These are phyloP conservation scores for Nakazawaea siamensis DNA, from an alignment of 805 yeast genomes.

Conservation along the genomic window DNA sequence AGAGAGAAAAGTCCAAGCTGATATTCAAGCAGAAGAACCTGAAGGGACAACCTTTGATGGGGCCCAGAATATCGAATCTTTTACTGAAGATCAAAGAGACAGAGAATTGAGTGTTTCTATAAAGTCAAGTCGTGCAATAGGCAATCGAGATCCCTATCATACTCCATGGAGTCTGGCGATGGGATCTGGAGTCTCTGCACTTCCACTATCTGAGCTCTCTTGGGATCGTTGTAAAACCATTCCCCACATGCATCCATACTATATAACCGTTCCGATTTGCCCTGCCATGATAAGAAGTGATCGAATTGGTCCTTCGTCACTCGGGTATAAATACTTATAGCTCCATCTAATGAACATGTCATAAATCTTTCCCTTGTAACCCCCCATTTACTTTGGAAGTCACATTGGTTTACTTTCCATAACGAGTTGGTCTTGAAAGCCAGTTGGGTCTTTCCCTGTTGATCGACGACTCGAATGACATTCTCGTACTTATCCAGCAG, in stretches of 20 bases:
- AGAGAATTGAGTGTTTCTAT: too few species aligned
- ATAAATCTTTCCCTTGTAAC: conserved; percentile 13
- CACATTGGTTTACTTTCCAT: conserved; percentile 23
- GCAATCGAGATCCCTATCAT: too few species aligned
- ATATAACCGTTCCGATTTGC: too few species aligned
- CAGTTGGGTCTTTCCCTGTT: neutral
- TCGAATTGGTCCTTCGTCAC: conserved; percentile 10
- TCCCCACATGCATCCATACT: too few species aligned
- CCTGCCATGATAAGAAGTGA: too few species aligned
- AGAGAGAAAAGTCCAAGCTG: conserved; percentile 33
- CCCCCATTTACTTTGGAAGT: conserved; percentile 25
- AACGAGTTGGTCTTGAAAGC: conserved; percentile 15
- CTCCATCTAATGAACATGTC: conserved; percentile 31
- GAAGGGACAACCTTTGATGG: conserved; percentile 86
- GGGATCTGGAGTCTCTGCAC: too few species aligned
- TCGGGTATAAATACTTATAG: conserved; percentile 20
- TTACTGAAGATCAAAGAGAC: conserved; percentile 53
- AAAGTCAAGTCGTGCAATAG: too few species aligned
- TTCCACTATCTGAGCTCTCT: too few species aligned
- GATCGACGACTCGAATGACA: too few species aligned
- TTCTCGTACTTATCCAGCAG: conserved; percentile 16
- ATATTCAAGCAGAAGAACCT: conserved; percentile 45
- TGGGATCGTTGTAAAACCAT: too few species aligned
- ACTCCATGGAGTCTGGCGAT: too few species aligned
- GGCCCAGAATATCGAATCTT: conserved; percentile 72